A percentile compares a stretch with the other conserved stretches of the same genome.
phyloP scores from a whole-genome alignment of 2,329 filamentous ascomycete genomes.

The Xylariaceae sp. region DNA sequence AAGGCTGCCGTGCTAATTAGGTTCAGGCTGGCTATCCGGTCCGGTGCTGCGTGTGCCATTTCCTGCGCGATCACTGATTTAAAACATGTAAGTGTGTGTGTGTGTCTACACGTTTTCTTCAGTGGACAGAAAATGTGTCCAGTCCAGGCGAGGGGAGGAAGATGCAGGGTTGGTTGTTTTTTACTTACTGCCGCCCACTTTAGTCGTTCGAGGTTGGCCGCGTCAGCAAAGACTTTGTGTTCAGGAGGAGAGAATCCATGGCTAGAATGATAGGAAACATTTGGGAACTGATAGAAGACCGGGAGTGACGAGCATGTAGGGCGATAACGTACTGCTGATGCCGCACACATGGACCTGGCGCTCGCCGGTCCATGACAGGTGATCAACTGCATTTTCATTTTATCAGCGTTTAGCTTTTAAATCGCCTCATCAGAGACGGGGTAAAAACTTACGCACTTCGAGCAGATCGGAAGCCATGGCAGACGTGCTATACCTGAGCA shows the following conservation, averaged over 20 bases:
- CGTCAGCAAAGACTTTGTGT: too few relatives aligned
- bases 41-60: conserved; percentile 51
- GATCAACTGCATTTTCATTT: conserved; percentile 31
- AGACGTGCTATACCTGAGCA: conserved; percentile 71
- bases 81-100: too few relatives aligned
- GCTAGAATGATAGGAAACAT: too few relatives aligned
- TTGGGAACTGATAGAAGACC: too few relatives aligned
- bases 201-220: background rate
- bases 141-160: too few relatives aligned
- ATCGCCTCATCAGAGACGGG: background rate
- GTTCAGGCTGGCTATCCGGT: conserved; percentile 49
- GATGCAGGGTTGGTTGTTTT: too few relatives aligned
- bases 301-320: too few relatives aligned
- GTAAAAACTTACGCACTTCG: conserved; percentile 45
- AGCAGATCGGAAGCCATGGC: conserved; percentile 78
- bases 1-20: conserved; percentile 57
- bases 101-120: too few relatives aligned
- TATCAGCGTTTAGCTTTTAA: too few relatives aligned
- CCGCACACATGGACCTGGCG: conserved; percentile 63
- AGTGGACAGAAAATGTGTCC: background rate
- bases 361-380: conserved; percentile 58
- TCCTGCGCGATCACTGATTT: conserved; percentile 87
- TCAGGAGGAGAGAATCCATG: too few relatives aligned
- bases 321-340: conserved; percentile 49
- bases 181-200: conserved; percentile 18